phyloP scores from a whole-genome alignment of 2,329 filamentous ascomycete species.

The Penicillium polonicum region DNA sequence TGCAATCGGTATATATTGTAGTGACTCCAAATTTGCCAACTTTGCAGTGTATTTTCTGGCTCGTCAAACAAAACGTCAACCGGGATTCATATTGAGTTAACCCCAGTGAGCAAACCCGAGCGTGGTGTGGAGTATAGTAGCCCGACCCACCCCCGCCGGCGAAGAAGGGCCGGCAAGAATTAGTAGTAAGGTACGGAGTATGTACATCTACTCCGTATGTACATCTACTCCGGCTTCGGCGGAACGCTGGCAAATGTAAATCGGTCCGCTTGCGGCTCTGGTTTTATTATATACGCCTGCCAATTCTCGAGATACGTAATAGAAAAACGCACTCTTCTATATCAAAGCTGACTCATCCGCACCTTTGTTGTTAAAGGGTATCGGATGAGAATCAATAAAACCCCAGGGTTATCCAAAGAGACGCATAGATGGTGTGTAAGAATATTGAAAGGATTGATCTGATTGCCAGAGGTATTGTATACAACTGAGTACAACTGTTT shows the following conservation, averaged over 20 bases:
- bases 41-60: neutral
- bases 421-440: neutral
- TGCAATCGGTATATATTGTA: neutral
- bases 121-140: neutral
- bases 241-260: neutral
- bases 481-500: too few relatives aligned
- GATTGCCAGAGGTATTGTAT: too few relatives aligned
- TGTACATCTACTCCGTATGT: neutral
- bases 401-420: neutral
- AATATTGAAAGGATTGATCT: too few relatives aligned
- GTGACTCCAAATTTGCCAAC: neutral
- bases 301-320: neutral
- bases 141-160: neutral
- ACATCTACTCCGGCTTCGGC: neutral
- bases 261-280: neutral
- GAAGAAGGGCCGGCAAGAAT: neutral
- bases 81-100: neutral
- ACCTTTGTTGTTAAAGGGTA: neutral
- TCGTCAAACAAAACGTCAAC: neutral
- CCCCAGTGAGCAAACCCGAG: neutral
- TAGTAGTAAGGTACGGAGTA: neutral
- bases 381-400: neutral
- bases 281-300: neutral
- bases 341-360: neutral
- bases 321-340: neutral